A percentile compares a stretch with the other conserved stretches of the same genome.
Evolutionary conservation across 768 basidiomycete genomes (phyloP).

Genomic region (Phanerochaete sordida): DNA sequence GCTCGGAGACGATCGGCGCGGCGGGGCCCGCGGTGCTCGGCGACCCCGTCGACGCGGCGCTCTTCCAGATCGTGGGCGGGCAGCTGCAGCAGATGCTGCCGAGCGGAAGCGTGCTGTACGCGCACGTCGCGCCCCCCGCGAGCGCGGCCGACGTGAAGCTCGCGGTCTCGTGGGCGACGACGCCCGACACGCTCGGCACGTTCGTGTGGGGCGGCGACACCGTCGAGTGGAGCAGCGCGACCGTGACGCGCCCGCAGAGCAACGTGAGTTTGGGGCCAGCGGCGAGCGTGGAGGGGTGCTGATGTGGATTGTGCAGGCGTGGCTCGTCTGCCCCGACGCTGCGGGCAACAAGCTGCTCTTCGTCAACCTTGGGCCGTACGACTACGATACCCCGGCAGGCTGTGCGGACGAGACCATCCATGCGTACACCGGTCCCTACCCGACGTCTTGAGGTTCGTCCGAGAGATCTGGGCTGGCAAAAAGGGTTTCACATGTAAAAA

Average conservation of each 20-base stretch:
- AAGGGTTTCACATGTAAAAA: too few species aligned
- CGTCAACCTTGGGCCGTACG: conserved; percentile 53
- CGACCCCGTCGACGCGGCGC: conserved; percentile 45
- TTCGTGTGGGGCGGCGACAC: conserved; percentile 59
- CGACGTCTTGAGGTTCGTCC: conserved; percentile 25
- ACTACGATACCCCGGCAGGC: conserved; percentile 53
- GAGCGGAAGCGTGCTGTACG: conserved; percentile 42
- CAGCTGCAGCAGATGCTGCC: conserved; percentile 50
- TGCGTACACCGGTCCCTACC: conserved; percentile 55
- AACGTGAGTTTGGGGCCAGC: conserved; percentile 38
- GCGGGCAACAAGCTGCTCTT: conserved; percentile 41
- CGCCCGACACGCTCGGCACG: conserved; percentile 39
- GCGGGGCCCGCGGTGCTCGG: conserved; percentile 50
- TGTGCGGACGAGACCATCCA: conserved; percentile 60
- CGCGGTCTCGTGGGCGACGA: conserved; percentile 44
- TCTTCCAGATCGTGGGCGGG: conserved; percentile 50
- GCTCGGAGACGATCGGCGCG: conserved; percentile 41
- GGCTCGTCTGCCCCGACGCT: conserved; percentile 54
- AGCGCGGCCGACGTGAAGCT: conserved; percentile 47
- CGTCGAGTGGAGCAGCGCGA: conserved; percentile 51
- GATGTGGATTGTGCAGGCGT: conserved; percentile 32
- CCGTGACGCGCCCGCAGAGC: conserved; percentile 46
- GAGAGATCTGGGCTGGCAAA: too few species aligned
- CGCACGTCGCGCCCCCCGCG: conserved; percentile 43
- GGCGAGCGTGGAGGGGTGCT: conserved; percentile 4